Percentiles rank a stretch among this genome's conserved stretches.
phyloP scores from a whole-genome alignment of 164 flowering plant species.

The Protea cynaroides region DNA sequence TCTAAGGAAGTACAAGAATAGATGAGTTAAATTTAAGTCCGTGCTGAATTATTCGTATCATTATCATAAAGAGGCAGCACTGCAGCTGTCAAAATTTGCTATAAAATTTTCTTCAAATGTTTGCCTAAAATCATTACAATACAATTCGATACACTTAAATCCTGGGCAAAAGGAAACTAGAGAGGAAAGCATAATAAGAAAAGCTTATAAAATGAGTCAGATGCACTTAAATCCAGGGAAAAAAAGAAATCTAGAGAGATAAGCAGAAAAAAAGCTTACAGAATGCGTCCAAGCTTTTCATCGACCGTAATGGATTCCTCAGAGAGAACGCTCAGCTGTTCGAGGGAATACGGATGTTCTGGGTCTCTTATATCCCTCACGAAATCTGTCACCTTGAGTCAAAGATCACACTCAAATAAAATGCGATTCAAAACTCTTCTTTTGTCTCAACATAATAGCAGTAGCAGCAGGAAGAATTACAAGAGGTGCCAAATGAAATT shows the following conservation, averaged over 20 bases:
- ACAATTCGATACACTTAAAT: neutral
- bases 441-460: no score
- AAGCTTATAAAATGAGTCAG: slow-evolving; percentile 55
- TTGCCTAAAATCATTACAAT: neutral
- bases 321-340: slow-evolving; percentile 66
- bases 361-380: slow-evolving; percentile 88
- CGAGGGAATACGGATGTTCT: slow-evolving; percentile 74
- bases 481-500: neutral
- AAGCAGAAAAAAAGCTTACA: slow-evolving; percentile 29
- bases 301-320: slow-evolving; percentile 74
- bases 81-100: neutral
- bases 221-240: neutral
- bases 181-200: neutral
- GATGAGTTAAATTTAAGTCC: no score
- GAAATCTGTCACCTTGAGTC: slow-evolving; percentile 38
- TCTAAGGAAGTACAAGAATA: no score
- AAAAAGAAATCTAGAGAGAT: neutral
- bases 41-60: no score
- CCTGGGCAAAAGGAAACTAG: neutral
- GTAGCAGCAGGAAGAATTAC: no score
- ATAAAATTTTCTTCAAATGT: neutral
- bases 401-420: slow-evolving; percentile 20
- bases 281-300: slow-evolving; percentile 66
- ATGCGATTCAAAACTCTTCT: no score
- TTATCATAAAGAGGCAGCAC: no score